Conservation (phyloP, 1,284 basidiomycete genomes). For the Sanghuangporus baumii region DNA sequence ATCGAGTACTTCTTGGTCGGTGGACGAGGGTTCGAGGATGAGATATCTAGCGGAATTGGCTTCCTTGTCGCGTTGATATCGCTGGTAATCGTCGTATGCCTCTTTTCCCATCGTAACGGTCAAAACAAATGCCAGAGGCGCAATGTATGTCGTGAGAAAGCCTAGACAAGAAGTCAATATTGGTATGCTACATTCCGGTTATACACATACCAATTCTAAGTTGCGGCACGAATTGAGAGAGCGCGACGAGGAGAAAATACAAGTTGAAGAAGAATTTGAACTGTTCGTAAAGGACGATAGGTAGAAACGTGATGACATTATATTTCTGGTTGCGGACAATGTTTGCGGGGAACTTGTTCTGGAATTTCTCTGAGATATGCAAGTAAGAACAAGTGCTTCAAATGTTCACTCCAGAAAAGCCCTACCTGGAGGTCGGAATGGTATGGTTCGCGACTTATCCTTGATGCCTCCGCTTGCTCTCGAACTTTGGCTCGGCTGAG, state of each 20-base stretch:
- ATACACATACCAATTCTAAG: constrained; percentile 80
- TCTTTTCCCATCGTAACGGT: constrained; percentile 97
- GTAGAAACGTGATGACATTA: constrained; percentile 90
- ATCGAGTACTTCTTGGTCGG: constrained; percentile 30
- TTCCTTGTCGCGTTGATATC: constrained; percentile 86
- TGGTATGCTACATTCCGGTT: neutral
- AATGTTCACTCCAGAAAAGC: neutral
- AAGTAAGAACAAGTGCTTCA: constrained; percentile 4
- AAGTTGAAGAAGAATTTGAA: constrained; percentile 99
- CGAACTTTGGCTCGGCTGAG: constrained; percentile 6
- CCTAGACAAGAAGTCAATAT: constrained; percentile 39
- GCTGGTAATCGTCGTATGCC: constrained; percentile 96
- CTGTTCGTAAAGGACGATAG: constrained; percentile 96
- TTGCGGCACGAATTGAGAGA: constrained; percentile 94
- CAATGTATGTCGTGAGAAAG: constrained; percentile 94
- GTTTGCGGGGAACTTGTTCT: constrained; percentile 72
- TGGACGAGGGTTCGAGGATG: constrained; percentile 57
- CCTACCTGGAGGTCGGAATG: constrained; percentile 70
- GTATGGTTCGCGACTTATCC: constrained; percentile 73
- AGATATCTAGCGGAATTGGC: constrained; percentile 93
- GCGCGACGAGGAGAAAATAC: constrained; percentile 95
- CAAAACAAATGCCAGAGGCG: constrained; percentile 93
- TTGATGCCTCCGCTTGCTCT: constrained; percentile 27
- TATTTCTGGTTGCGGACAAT: constrained; percentile 98
- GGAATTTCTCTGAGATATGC: constrained; percentile 52